Evolutionary conservation across 1,139 yeast species (phyloP).

Genomic region (Lodderomyces elongisporus): DNA sequence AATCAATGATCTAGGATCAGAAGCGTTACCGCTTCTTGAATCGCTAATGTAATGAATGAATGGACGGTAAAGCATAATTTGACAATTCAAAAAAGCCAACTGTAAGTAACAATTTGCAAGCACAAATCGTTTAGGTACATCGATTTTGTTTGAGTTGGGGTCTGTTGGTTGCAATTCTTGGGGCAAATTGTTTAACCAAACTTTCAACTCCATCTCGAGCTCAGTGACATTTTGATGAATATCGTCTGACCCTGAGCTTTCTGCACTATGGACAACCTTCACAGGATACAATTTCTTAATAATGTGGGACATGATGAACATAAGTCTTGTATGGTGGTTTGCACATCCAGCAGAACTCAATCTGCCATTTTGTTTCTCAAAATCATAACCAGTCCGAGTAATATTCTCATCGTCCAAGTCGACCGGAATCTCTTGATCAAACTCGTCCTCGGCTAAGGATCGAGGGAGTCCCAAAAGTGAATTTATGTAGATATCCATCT

Average conservation of each 20-base stretch:
- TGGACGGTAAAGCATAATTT: conserved; percentile 82
- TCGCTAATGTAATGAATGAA: conserved; percentile 75
- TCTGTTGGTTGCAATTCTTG: conserved; percentile 69
- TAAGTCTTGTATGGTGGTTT: conserved; percentile 74
- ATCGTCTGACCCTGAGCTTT: conserved; percentile 25
- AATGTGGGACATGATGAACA: conserved; percentile 43
- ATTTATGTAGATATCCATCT: conserved; percentile 87
- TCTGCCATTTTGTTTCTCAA: conserved; percentile 35
- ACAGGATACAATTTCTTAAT: conserved; percentile 43
- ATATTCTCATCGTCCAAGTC: conserved; percentile 87
- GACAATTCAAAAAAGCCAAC: conserved; percentile 76
- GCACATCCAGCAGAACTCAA: conserved; percentile 78
- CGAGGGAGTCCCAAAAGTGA: conserved; percentile 87
- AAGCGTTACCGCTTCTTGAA: conserved; percentile 36
- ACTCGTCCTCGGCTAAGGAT: conserved; percentile 69
- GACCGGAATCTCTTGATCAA: conserved; percentile 81
- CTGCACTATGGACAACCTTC: conserved; percentile 18
- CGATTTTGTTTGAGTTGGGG: conserved; percentile 31
- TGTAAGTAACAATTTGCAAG: conserved; percentile 77
- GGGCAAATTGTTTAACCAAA: conserved; percentile 75
- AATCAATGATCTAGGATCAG: conserved; percentile 48
- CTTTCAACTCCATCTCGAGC: conserved; percentile 66
- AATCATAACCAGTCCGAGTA: conserved; percentile 54
- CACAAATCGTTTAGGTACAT: conserved; percentile 55
- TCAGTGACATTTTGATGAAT: conserved; percentile 65